Conservation (phyloP, 331 rosid species). For the Telfairia occidentalis region DNA sequence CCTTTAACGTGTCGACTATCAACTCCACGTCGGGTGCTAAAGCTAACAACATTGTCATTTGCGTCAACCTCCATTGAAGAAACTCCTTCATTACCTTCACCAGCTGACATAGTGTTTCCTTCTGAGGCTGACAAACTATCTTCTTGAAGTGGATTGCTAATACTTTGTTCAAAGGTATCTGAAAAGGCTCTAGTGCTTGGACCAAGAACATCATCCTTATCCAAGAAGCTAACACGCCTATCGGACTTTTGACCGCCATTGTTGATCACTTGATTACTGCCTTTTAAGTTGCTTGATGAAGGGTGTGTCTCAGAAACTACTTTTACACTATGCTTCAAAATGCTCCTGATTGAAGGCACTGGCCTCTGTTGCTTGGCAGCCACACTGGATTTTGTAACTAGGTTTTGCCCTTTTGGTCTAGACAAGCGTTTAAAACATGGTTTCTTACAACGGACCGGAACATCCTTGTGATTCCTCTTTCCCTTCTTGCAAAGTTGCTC, state of each 20-base stretch:
- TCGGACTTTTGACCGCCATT: slow-evolving; percentile 25
- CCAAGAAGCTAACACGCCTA: slow-evolving; percentile 45
- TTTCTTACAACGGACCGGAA: slow-evolving; percentile 33
- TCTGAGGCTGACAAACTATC: too few species aligned
- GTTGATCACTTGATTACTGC: slow-evolving; percentile 26
- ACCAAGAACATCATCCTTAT: slow-evolving; percentile 37
- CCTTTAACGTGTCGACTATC: slow-evolving; percentile 33
- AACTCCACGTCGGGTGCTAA: slow-evolving; percentile 22
- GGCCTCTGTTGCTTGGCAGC: slow-evolving; percentile 27
- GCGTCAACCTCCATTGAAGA: slow-evolving; percentile 27
- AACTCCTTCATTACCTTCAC: slow-evolving; percentile 38
- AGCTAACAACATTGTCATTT: slow-evolving; percentile 18
- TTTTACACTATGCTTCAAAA: slow-evolving; percentile 40
- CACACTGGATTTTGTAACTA: slow-evolving; percentile 18
- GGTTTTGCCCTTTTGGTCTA: slow-evolving; percentile 29
- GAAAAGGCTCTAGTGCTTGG: slow-evolving; percentile 25
- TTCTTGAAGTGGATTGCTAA: slow-evolving; percentile 29
- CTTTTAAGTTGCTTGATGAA: slow-evolving; percentile 19
- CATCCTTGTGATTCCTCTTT: slow-evolving; percentile 30
- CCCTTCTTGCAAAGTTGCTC: slow-evolving; percentile 36
- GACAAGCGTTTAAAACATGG: slow-evolving; percentile 29
- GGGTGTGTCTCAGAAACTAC: slow-evolving; percentile 32
- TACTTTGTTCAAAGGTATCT: slow-evolving; percentile 23
- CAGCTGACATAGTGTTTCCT: slow-evolving; percentile 31
- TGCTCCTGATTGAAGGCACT: slow-evolving; percentile 34